Evolutionary conservation across 2,329 filamentous ascomycete genomes (phyloP).

Genomic region (Penicillium sp.): DNA sequence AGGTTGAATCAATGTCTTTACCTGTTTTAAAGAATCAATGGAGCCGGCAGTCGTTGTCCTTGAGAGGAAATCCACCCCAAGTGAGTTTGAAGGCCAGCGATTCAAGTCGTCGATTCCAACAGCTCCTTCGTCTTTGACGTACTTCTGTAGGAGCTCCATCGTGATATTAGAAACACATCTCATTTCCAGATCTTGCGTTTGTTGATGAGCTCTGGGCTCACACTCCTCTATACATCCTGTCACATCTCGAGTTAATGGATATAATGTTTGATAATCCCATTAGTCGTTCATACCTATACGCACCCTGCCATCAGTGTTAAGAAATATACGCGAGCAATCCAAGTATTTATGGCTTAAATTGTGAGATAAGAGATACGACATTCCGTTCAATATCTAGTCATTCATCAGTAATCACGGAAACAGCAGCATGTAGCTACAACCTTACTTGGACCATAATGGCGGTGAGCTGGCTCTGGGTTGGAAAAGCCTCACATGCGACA

Average conservation of each 20-base stretch:
- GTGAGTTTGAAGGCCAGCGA: conserved; percentile 1
- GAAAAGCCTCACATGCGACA: conserved; percentile 17
- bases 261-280: too few species aligned
- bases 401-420: not conserved
- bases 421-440: too few species aligned
- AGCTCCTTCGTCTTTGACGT: not conserved
- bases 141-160: not conserved
- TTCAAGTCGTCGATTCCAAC: not conserved
- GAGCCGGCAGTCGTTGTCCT: conserved; percentile 14
- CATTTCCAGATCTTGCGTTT: not conserved
- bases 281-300: too few species aligned
- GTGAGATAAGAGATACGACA: not conserved
- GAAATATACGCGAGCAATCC: too few species aligned
- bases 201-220: too few species aligned
- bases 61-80: conserved; percentile 14
- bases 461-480: conserved; percentile 18
- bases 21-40: conserved; percentile 18
- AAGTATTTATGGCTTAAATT: conserved; percentile 11
- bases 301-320: too few species aligned
- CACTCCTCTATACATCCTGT: too few species aligned
- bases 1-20: not conserved
- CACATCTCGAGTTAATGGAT: too few species aligned
- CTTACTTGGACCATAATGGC: conserved; percentile 22
- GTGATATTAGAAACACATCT: not conserved
- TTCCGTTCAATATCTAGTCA: not conserved